phyloP scores from a whole-genome alignment of 129 eudicot genomes.

The Lactuca sativa region DNA sequence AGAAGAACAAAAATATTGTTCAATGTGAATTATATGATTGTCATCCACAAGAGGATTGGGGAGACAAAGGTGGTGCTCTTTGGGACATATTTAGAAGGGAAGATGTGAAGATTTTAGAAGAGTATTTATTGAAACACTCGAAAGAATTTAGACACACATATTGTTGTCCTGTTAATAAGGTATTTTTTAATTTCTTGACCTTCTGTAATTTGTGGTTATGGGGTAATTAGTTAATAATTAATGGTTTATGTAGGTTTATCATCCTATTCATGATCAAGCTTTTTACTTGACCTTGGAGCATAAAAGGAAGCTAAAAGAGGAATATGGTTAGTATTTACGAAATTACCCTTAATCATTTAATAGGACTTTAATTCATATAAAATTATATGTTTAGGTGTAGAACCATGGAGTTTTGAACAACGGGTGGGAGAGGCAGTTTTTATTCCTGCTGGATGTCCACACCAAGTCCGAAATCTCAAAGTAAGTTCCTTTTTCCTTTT shows the following conservation, averaged over 20 bases:
- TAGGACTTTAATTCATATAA: no score
- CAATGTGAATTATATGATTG: background rate
- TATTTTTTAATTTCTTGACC: conserved; percentile 13
- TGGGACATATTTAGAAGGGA: conserved; percentile 89
- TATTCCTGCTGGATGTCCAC: conserved; percentile 86
- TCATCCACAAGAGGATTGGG: conserved; percentile 3
- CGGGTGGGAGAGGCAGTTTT: conserved; percentile 57
- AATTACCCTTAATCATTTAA: background rate
- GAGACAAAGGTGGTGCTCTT: conserved; percentile 52
- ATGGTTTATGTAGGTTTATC: conserved; percentile 40
- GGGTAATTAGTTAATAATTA: no score
- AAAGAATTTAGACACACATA: conserved; percentile 66
- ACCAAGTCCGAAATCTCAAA: background rate
- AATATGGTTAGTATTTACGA: conserved; percentile 45
- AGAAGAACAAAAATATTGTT: conserved; percentile 16
- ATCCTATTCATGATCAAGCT: conserved; percentile 74
- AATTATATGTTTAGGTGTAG: no score
- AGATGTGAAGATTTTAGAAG: conserved; percentile 59
- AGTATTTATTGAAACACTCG: conserved; percentile 50
- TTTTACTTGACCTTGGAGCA: conserved; percentile 69
- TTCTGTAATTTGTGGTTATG: background rate
- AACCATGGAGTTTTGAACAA: no score
- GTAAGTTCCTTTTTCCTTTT: no score
- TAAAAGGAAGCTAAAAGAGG: conserved; percentile 71
- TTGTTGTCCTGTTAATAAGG: conserved; percentile 74